Base-by-base conservation (phyloP, 371 early-diverging fungal species). In the Circinella umbellata region DNA sequence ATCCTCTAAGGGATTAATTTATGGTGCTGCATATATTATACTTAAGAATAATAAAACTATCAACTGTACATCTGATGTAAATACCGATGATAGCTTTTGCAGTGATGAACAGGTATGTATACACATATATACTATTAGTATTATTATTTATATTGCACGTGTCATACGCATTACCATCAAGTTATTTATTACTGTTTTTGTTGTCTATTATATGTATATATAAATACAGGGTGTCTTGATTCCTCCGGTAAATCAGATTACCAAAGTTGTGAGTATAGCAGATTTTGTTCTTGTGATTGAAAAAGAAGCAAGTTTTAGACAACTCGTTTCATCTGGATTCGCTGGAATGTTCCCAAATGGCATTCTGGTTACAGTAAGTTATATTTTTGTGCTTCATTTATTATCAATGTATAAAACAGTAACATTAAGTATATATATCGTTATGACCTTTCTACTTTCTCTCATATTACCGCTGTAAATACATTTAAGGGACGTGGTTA, bases 221-320 rank as follows among this genome's bases (percentile, higher is more conserved):
- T 42, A 42, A 9, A 42, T 42, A 14, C 57, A 80, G 80, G 80
- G 82, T 0, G 57, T 61, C 13, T 67, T 81, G 11, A 82, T 85
- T 48, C 85, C 85, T 14, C 74, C 79, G 18, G 64, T 77, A 4
- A 75, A 64, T 60, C 76, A 80, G 62, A 66, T 82, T 14, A 38
- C 60, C 47, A 61, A 74, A 36, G 72, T 85, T 14, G 75, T 79
- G 61, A 73, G 71, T n/a, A 64, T 62, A 27, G 82, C 85, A 9
- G 68, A 71, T 34, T 75, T 70, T 61, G 72, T 82, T 37, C 69
- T 85, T 34, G 73, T 85, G 3, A 67, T 85, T 35, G 85, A 85
- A 64, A 85, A 85, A 70, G 85, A 85, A 65, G 80, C 84, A 49
- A 81, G 79, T 14, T 84, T 84, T 67, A 75, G 82, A 5, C 75